Evolutionary conservation across 352 stramenopile genomes (phyloP).

Genomic region (Phytophthora agathidicida): DNA sequence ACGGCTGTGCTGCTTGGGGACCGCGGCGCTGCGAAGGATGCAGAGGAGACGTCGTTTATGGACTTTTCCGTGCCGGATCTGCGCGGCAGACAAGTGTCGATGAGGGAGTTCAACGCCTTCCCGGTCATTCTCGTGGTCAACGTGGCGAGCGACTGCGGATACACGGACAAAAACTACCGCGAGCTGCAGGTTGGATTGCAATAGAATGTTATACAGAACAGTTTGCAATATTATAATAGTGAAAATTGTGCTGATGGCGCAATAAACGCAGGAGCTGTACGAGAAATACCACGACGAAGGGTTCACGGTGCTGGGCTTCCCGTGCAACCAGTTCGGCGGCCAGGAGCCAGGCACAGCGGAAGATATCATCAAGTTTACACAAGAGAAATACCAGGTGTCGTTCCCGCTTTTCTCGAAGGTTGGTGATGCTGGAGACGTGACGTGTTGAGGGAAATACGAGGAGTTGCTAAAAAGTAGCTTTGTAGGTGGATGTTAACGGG

Average conservation of each 20-base stretch:
- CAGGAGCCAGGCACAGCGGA: conserved; percentile 84
- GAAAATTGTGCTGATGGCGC: too few species aligned
- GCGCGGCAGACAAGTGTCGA: conserved; percentile 45
- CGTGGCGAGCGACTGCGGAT: conserved; percentile 80
- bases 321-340: conserved; percentile 96
- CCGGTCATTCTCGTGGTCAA: conserved; percentile 84
- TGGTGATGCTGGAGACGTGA: background rate
- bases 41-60: conserved; percentile 45
- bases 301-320: conserved; percentile 93
- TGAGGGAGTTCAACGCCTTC: conserved; percentile 54
- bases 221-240: background rate
- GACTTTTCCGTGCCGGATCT: conserved; percentile 67
- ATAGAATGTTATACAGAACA: background rate
- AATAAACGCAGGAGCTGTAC: conserved; percentile 55
- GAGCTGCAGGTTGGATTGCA: conserved; percentile 60
- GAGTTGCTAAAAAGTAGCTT: conserved; percentile 1
- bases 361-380: conserved; percentile 81
- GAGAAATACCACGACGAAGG: conserved; percentile 74
- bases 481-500: conserved; percentile 95
- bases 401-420: conserved; percentile 91
- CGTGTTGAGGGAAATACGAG: too few species aligned
- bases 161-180: conserved; percentile 84
- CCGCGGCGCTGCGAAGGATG: background rate
- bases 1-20: conserved; percentile 3
- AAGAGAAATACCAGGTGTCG: conserved; percentile 73